Evolutionary conservation across 2,329 filamentous ascomycete species (phyloP), one percentile per base, ranked within the genome.

Genomic region (Huntiella omanensis): DNA sequence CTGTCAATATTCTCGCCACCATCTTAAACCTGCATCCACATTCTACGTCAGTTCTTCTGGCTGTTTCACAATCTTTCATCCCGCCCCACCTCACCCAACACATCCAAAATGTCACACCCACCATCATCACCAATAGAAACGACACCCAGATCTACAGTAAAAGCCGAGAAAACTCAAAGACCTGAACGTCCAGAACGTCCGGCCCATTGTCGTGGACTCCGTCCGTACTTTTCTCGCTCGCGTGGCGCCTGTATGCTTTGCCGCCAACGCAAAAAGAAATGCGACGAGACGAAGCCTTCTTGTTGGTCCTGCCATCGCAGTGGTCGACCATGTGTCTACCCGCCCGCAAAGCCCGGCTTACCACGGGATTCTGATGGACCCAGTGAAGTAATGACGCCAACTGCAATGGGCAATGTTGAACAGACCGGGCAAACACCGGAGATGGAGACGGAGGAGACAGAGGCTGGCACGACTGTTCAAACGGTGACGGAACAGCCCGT

Each of bases 201-300:
- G 5, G 43, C 34, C 7, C 48, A 46, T 36, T 49, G 43, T 40
- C 48, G 48, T 22, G 44, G 43, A 10, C 38, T 49, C 11, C 43
- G 48, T 15, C 48, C 48, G 4, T 49, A 49, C 34, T 49, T 49
- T 34, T 49, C 48, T 40, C 48, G 48, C 13, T 49, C 48, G n/a
- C 43, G 48, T 17, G 48, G 48, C 5, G 55, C 57, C 0, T 59
- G 57, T 15, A 55, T 57, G 5, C 41, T 57, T 7, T 59, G 57
- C 50, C 56, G 59, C 42, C 57, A 57, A 39, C 54, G 58, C 16
- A 60, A 60, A 49, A 60, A 60, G 51, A 59, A 56, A 34, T 60
- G 58, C 45, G 58, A 60, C 45, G 51, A 56, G 10, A 54, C 55
- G 7, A 58, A 49, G 13, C 58, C 58, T 5, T 59, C 48, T 32